Evolutionary conservation across 108 stramenopile species (phyloP), one percentile per base, ranked within the genome.

Genomic region (Mediolabrus comicus): DNA sequence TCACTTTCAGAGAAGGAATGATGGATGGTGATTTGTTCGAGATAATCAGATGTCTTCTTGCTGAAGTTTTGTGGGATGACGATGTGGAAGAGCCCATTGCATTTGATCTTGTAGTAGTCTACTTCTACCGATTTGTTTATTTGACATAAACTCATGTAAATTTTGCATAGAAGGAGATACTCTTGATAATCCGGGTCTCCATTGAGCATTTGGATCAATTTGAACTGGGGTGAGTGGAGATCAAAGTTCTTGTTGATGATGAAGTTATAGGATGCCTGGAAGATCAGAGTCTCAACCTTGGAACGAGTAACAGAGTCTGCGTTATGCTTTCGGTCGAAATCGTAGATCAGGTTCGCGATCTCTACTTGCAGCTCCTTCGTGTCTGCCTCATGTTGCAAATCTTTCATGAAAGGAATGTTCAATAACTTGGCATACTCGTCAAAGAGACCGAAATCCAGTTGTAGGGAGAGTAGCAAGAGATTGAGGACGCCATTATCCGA

Each of bases 71-170:
- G 32, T 19, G 83, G 83, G 39, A 84, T 81, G 38, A 80, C 49
- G 27, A 81, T 77, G 39, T 75, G 79, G 64, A 77, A 83, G 16
- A 65, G 59, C 13, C 79, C 82, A 58, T 75, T 65, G 55, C 46
- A 57, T 22, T 55, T 63, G 17, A 84, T 72, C 32, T 84, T 84
- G 65, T 84, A 84, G 52, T 80, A 84, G 69, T 84, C 83, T n/a
- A 84, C 83, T 72, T 84, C 83, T 13, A 79, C 80, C 19, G 83
- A 84, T 49, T 75, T 79, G 67, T 84, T 84, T 32, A 84, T 84
- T 27, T 76, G 61, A 29, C 83, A 84, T 7, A 84, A 62, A 14
- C 79, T 81, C 79, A 84, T 81, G 67, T 84, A 81, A 32, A 84
- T 81, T 63, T 84, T 84, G 64, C 67, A 67, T 10, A 84, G 83